Base-by-base conservation (phyloP, 129 eudicot genomes). In the Flaveria linearis region DNA sequence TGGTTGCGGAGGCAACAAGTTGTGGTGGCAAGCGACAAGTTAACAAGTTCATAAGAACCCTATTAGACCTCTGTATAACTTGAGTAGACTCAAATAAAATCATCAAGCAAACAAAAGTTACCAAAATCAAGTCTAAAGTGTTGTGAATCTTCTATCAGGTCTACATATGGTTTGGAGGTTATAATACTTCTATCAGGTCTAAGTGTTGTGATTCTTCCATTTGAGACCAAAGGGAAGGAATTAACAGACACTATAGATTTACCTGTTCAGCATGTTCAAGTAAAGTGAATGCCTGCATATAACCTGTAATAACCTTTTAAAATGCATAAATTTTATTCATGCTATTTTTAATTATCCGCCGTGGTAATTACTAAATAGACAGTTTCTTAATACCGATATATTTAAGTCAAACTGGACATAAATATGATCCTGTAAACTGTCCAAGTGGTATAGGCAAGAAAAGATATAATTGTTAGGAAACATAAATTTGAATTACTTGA, bases 201-300 rank as follows among this genome's bases (percentile, higher is more conserved):
- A 2, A 15, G 82, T 81, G 87, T 88, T 51, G 15, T 83, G 43
- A 61, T 86, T 69, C 85, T 87, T 23, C 97, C 93, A 15, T 82
- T 91, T 57, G 93, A 91, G 82, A 91, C 91, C 66, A 78, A 76
- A 25, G 91, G 92, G 66, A 84, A 75, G 63, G 85, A 84, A 51
- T 74, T 84, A 69, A 23, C 71, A 2, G 91, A 82, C 62, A 28
- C 16, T 47, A 12, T 49, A 9, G 80, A 80, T 74, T 18, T 7
- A 46, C 65, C 75, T 46, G 76, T 56, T 33, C 39, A 33, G 39
- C 39, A 4, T 28, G 33, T 28, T 57, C 79, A 12, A 26, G 63
- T 80, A 70, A 64, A 46, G 7, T 80, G 33, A 75, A 51, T 30
- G 3, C 0, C 17, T 60, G 26, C 26, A 25, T 28, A 4, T 33